Conservation (phyloP, 2,329 filamentous ascomycete genomes). For the Metarhizium rileyi region DNA sequence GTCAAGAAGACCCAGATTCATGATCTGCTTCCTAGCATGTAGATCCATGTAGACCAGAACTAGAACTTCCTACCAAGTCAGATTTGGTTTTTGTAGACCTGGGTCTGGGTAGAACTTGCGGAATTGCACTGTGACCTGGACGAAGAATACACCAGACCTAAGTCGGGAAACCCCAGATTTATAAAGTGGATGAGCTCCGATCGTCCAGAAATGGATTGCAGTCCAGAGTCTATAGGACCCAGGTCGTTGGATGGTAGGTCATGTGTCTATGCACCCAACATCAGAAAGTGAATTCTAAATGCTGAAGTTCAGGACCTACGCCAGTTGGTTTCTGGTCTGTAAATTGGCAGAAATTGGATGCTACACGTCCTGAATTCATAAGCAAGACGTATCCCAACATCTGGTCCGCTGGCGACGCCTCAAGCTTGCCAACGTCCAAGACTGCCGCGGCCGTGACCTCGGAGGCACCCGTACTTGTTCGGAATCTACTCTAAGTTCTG, state of each 20-base stretch:
- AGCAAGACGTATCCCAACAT: conserved; percentile 44
- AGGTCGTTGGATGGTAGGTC: no score
- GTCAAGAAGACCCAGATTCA: no score
- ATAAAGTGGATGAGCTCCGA: background rate
- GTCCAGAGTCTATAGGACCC: background rate
- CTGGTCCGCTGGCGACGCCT: conserved; percentile 50
- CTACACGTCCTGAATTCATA: no score
- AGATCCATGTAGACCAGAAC: background rate
- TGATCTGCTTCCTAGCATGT: no score
- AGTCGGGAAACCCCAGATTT: background rate
- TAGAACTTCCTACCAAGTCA: background rate
- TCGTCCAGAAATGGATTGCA: background rate
- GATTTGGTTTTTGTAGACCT: background rate
- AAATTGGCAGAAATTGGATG: background rate
- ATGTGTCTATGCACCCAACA: background rate
- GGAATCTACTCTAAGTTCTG: conserved; percentile 33
- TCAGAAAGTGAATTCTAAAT: background rate
- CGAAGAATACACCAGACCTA: background rate
- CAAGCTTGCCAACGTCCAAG: conserved; percentile 49
- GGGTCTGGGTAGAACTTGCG: background rate
- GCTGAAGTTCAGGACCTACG: background rate
- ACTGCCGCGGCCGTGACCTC: conserved; percentile 43
- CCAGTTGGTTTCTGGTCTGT: background rate
- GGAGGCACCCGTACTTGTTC: conserved; percentile 40
- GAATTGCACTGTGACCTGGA: background rate